Base-by-base conservation (phyloP, 2,329 filamentous ascomycete species). In the Fusarium heterosporum region DNA sequence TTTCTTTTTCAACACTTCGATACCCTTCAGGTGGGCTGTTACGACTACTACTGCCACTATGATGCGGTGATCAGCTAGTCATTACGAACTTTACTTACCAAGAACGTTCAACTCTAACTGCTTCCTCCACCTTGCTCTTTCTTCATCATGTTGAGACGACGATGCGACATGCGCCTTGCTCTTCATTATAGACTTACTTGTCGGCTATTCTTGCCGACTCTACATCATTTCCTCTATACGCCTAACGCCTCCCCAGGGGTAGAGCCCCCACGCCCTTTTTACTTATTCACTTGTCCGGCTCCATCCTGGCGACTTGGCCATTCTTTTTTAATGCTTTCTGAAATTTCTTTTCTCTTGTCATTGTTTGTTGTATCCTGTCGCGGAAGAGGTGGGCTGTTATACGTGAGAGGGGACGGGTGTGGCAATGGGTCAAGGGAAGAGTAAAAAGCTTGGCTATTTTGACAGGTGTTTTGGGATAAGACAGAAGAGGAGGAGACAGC, bases 11-110 rank as follows among this genome's bases (percentile, higher is more conserved):
- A 66, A 66, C 65, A 64, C 60, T 74, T 76, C 72, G 75, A 77
- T 77, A 77, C 76, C 74, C 76, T 73, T 73, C 67, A 70, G 70
- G 72, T 73, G 71, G 73, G 71, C 60, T 61, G 65, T 72, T 66
- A 68, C 39, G 62, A 72, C 60, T 57, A 64, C 59, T 72, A 65
- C 50, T 63, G 66, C 55, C 54, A 61, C 66, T 64, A 53, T 50
- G 61, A 69, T 61, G 50, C 57, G 61, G 66, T 69, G 66, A 63
- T 61, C 42, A 49, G 52, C 48, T 42, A 46, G 42, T 47, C 48
- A 54, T 50, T 43, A 56, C 45, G 53, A 49, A 54, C 48, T 38
- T 30, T 50, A 48, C 47, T 68, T 39, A 25, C 25, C 56, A 71
- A 55, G 65, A 67, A 61, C 47, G 47, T 58, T 60, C 46, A 60